Evolutionary conservation across 768 basidiomycete species (phyloP), one percentile per base, ranked within the genome.

Genomic region (Auricularia sp.): DNA sequence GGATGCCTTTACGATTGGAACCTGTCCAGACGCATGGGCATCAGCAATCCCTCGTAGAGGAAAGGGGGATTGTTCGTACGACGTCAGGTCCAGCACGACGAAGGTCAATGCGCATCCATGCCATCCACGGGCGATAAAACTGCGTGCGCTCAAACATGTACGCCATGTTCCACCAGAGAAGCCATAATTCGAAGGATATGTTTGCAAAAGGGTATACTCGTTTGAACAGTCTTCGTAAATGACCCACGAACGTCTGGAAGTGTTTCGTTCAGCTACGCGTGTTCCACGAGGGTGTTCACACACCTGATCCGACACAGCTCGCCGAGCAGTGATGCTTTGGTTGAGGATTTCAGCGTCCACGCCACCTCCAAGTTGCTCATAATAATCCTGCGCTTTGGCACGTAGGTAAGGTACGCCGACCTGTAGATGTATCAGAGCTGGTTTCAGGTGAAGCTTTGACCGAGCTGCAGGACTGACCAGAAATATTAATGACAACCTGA

Each of bases 121-220:
- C 79, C 62, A 97, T 77, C 95, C 95, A 98, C 13, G 96, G 94
- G 69, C 95, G 84, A 75, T 96, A 94, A 71, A 86, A 89, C 4
- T 87, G 82, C 18, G 89, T 92, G 74, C 81, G 82, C 67, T 94
- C 92, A 71, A 97, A 98, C 14, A 98, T 80, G 76, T 97, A 98
- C 14, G 87, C 85, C 59, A 98, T 75, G 73, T 97, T 98, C 79
- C 85, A 93, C 3, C 81, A 75, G 6, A 98, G 80, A 64, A 95
- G 77, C 84, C 90, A 90, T n/a, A 86, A 65, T 75, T 98, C 95
- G 68, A 89, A 88, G 3, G 78, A 72, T 3, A 83, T 80, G 73
- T 92, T 96, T 16, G 86, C 70, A 82, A 87, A 94, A 0, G 97
- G 97, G 72, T 97, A 98, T 1, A 83, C 65, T 1, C 71, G 70